Percentiles rank a stretch among this genome's conserved stretches.
phyloP scores from a whole-genome alignment of 805 yeast genomes.

The Maudiozyma serrabonitensis region DNA sequence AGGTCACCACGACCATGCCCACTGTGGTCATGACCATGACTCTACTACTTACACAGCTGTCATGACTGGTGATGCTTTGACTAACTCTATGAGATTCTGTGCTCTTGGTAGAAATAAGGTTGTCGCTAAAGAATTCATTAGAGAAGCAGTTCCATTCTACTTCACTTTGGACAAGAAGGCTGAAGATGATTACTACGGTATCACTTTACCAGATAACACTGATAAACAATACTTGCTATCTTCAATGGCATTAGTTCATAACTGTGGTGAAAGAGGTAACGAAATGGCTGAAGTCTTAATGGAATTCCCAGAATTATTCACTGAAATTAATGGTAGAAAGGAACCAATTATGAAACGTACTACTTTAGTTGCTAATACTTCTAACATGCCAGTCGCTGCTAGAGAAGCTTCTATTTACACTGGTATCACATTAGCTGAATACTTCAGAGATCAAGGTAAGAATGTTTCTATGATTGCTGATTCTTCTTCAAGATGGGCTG shows the following conservation, averaged over 20 bases:
- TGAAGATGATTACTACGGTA: constrained; percentile 34
- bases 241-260: constrained; percentile 30
- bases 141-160: constrained; percentile 13
- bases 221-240: constrained; percentile 38
- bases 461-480: constrained; percentile 99
- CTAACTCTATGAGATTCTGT: constrained; percentile 22
- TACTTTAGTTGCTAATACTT: constrained; percentile 94
- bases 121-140: constrained; percentile 1
- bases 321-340: constrained; percentile 83
- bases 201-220: constrained; percentile 32
- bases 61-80: constrained; percentile 22
- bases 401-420: constrained; percentile 99
- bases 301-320: constrained; percentile 97
- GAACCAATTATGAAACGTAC: constrained; percentile 99
- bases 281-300: constrained; percentile 99
- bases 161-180: constrained; percentile 25
- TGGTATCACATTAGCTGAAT: constrained; percentile 97
- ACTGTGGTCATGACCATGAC: neutral
- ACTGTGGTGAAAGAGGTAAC: constrained; percentile 91
- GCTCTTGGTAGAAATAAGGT: constrained; percentile 9
- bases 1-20: neutral
- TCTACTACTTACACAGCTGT: constrained; percentile 9
- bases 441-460: constrained; percentile 99
- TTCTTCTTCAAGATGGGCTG: constrained; percentile 99
- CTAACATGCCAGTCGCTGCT: constrained; percentile 99